Evolutionary conservation across 2,329 filamentous ascomycete species (phyloP).

Genomic region (Phialophora macrospora): DNA sequence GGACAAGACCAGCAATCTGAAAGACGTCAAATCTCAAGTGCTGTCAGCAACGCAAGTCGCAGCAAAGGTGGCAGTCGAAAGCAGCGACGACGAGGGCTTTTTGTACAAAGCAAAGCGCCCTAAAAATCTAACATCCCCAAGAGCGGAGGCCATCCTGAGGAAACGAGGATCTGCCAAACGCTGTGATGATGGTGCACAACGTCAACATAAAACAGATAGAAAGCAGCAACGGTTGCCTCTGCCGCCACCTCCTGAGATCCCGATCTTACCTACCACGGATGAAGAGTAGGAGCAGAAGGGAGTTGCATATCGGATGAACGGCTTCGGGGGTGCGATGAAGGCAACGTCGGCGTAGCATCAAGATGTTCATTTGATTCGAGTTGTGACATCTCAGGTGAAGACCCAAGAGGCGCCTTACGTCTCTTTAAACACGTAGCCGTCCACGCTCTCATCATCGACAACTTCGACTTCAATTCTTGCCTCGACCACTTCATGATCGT

Average conservation of each 20-base stretch:
- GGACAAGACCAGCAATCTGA: not conserved
- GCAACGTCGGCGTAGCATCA: not conserved
- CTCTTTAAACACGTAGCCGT: slow-evolving; percentile 76
- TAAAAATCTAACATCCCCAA: not conserved
- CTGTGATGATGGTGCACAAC: not conserved
- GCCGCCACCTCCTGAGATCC: slow-evolving; percentile 36
- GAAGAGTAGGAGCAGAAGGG: slow-evolving; percentile 20
- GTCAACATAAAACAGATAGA: slow-evolving; percentile 1
- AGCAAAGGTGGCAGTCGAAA: slow-evolving; percentile 9
- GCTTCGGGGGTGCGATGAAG: not conserved
- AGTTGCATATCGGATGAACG: not conserved
- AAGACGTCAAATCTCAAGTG: slow-evolving; percentile 9
- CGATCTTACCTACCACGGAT: slow-evolving; percentile 33
- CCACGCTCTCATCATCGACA: slow-evolving; percentile 68
- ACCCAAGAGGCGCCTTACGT: slow-evolving; percentile 54
- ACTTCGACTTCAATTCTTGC: slow-evolving; percentile 82
- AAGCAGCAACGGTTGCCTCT: slow-evolving; percentile 22
- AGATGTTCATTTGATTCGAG: slow-evolving; percentile 1
- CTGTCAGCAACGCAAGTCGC: slow-evolving; percentile 16
- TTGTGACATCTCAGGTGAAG: not conserved
- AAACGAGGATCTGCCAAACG: not conserved
- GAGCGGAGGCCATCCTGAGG: slow-evolving; percentile 15
- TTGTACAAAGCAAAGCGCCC: slow-evolving; percentile 1
- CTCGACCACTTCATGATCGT: slow-evolving; percentile 82
- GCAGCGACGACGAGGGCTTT: slow-evolving; percentile 26